These are phyloP conservation scores for Ceratobasidium sp. DNA, from an alignment of 1,284 basidiomycete genomes.

Conservation along the genomic window DNA sequence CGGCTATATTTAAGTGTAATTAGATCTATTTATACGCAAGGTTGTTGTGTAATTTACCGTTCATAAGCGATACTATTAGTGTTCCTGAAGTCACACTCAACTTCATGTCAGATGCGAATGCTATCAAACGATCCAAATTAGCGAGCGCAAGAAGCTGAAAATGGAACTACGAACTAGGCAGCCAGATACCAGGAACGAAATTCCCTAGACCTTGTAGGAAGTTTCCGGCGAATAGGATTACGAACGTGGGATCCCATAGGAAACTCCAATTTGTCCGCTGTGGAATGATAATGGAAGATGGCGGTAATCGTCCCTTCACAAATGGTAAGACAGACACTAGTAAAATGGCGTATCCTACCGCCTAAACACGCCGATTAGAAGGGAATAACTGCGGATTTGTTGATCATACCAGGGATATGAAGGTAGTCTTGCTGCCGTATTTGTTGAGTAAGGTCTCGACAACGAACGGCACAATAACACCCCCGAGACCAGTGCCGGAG, in stretches of 20 bases:
- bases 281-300: conserved; percentile 42
- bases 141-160: background rate
- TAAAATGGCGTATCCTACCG: conserved; percentile 33
- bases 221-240: conserved; percentile 47
- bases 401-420: conserved; percentile 46
- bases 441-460: conserved; percentile 48
- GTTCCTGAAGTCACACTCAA: conserved; percentile 49
- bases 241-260: conserved; percentile 46
- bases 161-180: conserved; percentile 41
- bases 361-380: conserved; percentile 18
- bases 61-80: conserved; percentile 49
- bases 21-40: background rate
- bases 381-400: too few species aligned
- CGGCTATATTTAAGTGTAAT: conserved; percentile 23
- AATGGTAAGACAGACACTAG: conserved; percentile 47
- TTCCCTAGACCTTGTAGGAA: conserved; percentile 50
- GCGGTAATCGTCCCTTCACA: conserved; percentile 48
- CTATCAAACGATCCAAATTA: conserved; percentile 1
- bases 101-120: conserved; percentile 50
- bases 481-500: conserved; percentile 47
- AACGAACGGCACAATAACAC: conserved; percentile 48
- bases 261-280: conserved; percentile 45
- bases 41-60: conserved; percentile 33
- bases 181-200: conserved; percentile 50
- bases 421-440: conserved; percentile 45